Evolutionary conservation across 139 green algal species (phyloP).

Genomic region (Desmodesmus armatus): DNA sequence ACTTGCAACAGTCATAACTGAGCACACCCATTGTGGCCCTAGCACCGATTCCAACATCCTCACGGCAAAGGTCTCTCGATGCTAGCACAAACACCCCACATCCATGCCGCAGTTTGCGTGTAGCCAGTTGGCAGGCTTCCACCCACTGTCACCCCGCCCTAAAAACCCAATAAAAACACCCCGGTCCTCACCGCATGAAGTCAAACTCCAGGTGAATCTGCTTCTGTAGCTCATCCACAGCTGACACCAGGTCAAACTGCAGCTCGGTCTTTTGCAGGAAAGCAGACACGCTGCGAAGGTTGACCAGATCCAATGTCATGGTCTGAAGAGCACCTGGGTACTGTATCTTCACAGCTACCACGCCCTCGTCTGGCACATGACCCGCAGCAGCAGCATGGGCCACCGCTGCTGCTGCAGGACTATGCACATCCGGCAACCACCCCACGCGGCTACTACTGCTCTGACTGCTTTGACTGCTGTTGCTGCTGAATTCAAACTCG

Average conservation of each 20-base stretch:
- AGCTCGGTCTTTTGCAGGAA: constrained; percentile 92
- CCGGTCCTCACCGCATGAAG: constrained; percentile 77
- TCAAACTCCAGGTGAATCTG: constrained; percentile 94
- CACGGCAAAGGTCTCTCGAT: too few relatives aligned
- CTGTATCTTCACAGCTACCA: constrained; percentile 94
- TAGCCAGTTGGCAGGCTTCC: background rate
- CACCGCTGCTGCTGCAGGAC: constrained; percentile 50
- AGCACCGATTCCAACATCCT: too few relatives aligned
- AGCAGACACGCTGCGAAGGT: constrained; percentile 75
- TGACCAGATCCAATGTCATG: constrained; percentile 88
- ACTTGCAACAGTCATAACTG: too few relatives aligned
- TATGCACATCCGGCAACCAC: background rate
- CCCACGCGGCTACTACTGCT: background rate
- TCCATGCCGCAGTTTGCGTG: background rate
- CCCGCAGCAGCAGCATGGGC: constrained; percentile 50
- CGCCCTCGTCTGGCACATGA: constrained; percentile 63
- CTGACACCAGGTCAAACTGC: constrained; percentile 91
- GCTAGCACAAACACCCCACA: background rate
- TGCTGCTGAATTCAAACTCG: background rate
- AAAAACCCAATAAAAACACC: too few relatives aligned
- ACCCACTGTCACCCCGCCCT: too few relatives aligned
- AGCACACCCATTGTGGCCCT: too few relatives aligned
- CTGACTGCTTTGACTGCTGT: background rate
- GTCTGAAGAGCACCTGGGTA: constrained; percentile 82
- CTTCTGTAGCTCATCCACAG: constrained; percentile 90